A percentile compares a stretch with the other conserved stretches of the same genome.
These are phyloP conservation scores for Garcia nutans DNA, from an alignment of 345 rosid species.

Conservation along the genomic window DNA sequence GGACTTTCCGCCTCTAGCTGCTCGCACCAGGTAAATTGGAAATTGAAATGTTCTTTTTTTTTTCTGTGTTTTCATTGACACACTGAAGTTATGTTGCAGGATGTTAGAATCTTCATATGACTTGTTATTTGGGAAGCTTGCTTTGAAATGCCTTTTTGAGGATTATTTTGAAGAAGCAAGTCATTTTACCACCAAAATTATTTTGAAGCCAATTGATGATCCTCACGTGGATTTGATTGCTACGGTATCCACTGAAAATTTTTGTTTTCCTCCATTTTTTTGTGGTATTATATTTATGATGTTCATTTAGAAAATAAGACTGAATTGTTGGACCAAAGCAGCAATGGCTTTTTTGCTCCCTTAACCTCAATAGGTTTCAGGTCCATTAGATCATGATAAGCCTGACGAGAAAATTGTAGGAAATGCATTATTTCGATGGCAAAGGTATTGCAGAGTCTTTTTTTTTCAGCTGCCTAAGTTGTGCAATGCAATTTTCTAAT, in stretches of 20 bases:
- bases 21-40: conserved; percentile 61
- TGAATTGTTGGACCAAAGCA: background rate
- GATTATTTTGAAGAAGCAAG: conserved; percentile 83
- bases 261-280: background rate
- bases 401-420: conserved; percentile 60
- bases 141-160: conserved; percentile 70
- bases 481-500: background rate
- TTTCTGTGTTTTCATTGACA: background rate
- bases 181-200: conserved; percentile 58
- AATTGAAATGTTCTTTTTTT: background rate
- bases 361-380: conserved; percentile 52
- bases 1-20: conserved; percentile 89
- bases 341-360: background rate
- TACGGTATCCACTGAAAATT: conserved; percentile 53
- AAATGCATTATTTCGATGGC: conserved; percentile 80
- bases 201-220: conserved; percentile 88
- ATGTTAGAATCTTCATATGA: conserved; percentile 86
- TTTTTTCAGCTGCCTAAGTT: background rate
- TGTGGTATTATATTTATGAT: background rate
- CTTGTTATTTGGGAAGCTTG: conserved; percentile 77
- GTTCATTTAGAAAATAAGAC: background rate
- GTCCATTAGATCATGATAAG: conserved; percentile 52
- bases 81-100: conserved; percentile 39
- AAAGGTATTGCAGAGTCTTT: conserved; percentile 42
- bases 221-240: conserved; percentile 90